A percentile compares a stretch with the other conserved stretches of the same genome.
Conservation (phyloP, 2,329 filamentous ascomycete species). For the Fusarium abutilonis region DNA sequence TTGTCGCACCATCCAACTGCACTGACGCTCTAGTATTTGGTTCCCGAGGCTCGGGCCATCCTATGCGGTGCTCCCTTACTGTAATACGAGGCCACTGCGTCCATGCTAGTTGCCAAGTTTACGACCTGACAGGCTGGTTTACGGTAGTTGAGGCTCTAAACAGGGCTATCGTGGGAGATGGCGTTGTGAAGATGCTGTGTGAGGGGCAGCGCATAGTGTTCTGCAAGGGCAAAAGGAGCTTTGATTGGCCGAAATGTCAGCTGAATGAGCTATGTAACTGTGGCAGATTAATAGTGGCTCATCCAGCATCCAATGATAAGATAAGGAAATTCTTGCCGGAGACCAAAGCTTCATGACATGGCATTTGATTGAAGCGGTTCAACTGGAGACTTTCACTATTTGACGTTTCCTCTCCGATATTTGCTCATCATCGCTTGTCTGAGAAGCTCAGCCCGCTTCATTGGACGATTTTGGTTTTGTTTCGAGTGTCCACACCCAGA, state of each 20-base stretch:
- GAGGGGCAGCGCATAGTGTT: slow-evolving; percentile 3
- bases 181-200: slow-evolving; percentile 21
- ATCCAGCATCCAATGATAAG: slow-evolving; percentile 37
- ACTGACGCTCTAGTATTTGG: neutral
- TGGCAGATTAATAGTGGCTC: slow-evolving; percentile 3
- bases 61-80: slow-evolving; percentile 5
- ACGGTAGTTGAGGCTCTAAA: slow-evolving; percentile 6
- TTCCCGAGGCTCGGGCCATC: slow-evolving; percentile 18
- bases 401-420: slow-evolving; percentile 3
- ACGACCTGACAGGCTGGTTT: slow-evolving; percentile 9
- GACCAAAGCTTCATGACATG: slow-evolving; percentile 2
- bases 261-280: slow-evolving; percentile 11
- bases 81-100: neutral
- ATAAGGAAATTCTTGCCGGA: slow-evolving; percentile 34
- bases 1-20: slow-evolving; percentile 24
- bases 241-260: slow-evolving; percentile 32
- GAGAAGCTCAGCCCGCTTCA: neutral
- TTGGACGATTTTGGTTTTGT: neutral
- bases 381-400: slow-evolving; percentile 15
- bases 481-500: neutral
- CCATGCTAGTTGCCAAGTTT: slow-evolving; percentile 15
- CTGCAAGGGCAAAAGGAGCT: slow-evolving; percentile 1
- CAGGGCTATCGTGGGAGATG: slow-evolving; percentile 29
- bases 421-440: neutral
- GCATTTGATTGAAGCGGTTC: slow-evolving; percentile 27